Conservation (phyloP, 805 yeast genomes). For the Wickerhamomyces kurtzmanii region DNA sequence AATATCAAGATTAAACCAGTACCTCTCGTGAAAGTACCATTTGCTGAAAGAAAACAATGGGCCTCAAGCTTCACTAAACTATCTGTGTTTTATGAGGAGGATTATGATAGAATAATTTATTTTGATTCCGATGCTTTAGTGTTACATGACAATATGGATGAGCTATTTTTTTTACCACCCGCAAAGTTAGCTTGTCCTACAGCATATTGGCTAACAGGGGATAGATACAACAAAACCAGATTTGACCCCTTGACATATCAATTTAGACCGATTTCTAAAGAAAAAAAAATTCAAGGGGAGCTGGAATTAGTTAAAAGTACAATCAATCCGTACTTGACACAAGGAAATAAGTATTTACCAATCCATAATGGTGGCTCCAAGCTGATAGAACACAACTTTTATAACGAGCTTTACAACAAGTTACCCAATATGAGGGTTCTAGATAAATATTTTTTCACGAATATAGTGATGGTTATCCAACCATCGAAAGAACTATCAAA, state of each 20-base stretch:
- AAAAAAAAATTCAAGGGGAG: conserved; percentile 6
- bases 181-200: conserved; percentile 35
- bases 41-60: conserved; percentile 30
- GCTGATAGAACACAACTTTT: conserved; percentile 7
- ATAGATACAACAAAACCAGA: conserved; percentile 14
- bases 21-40: conserved; percentile 10
- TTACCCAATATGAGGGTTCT: conserved; percentile 24
- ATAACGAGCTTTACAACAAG: conserved; percentile 23
- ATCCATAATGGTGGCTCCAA: background rate
- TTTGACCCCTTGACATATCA: conserved; percentile 10
- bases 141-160: conserved; percentile 33
- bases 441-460: conserved; percentile 22
- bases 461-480: conserved; percentile 50
- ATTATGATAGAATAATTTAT: conserved; percentile 43
- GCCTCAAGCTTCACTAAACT: conserved; percentile 44
- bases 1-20: conserved; percentile 18
- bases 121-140: conserved; percentile 47
- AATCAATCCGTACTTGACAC: conserved; percentile 3
- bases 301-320: conserved; percentile 1
- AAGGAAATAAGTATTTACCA: background rate
- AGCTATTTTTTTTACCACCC: conserved; percentile 39
- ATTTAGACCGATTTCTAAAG: conserved; percentile 13
- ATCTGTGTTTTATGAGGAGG: conserved; percentile 35
- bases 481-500: conserved; percentile 27
- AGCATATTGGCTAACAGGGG: conserved; percentile 27